phyloP scores from a whole-genome alignment of 2,329 filamentous ascomycete genomes.

The Sarocladium strictum region DNA sequence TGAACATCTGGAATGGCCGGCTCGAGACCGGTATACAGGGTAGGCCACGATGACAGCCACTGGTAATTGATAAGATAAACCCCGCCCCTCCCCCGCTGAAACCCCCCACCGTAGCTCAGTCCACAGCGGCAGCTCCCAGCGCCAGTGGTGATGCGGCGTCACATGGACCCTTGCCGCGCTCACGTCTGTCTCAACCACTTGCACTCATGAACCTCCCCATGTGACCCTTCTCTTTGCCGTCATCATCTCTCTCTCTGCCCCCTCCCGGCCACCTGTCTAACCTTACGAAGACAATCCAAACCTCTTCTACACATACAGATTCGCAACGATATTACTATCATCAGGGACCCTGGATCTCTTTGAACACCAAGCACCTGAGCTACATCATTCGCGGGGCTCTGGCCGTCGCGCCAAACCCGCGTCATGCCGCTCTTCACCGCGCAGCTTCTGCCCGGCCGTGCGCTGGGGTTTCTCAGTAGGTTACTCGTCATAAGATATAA shows the following conservation, averaged over 20 bases:
- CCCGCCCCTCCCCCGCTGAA: background rate
- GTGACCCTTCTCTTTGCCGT: background rate
- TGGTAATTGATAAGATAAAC: background rate
- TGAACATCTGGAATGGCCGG: no score
- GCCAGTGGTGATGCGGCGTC: slow-evolving; percentile 1
- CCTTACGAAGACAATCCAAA: no score
- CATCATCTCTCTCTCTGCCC: background rate
- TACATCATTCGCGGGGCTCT: slow-evolving; percentile 1
- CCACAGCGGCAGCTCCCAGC: background rate
- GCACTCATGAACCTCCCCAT: background rate
- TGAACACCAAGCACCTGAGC: background rate
- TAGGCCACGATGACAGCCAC: slow-evolving; percentile 18
- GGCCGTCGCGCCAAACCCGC: slow-evolving; percentile 9
- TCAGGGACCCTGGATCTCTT: background rate
- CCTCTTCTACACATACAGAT: no score
- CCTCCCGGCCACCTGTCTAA: no score
- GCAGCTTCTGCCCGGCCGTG: slow-evolving; percentile 61
- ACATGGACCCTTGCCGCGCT: background rate
- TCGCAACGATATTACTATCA: no score
- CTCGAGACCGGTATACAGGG: no score
- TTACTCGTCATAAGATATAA: background rate
- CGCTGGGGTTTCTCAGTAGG: slow-evolving; percentile 54
- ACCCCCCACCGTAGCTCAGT: background rate
- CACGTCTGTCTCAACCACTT: no score
- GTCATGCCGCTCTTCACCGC: slow-evolving; percentile 48